Evolutionary conservation across 495 filamentous ascomycete species (phyloP).

Genomic region (Talaromyces liani): DNA sequence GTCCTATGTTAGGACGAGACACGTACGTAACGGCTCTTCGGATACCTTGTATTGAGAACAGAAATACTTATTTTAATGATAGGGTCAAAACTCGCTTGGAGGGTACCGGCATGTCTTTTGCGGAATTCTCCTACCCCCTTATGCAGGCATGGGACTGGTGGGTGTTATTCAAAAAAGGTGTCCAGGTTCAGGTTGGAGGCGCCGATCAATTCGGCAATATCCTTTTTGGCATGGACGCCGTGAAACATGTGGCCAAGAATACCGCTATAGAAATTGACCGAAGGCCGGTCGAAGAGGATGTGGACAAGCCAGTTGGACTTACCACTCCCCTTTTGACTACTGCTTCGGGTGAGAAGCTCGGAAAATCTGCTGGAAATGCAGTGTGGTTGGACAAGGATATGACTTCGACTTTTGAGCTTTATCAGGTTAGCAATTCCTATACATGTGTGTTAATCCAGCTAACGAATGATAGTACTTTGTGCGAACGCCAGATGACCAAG

Average conservation of each 20-base stretch:
- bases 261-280: slow-evolving; percentile 22
- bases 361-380: slow-evolving; percentile 91
- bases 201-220: slow-evolving; percentile 98
- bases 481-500: slow-evolving; percentile 68
- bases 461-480: slow-evolving; percentile 63
- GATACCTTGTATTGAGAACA: neutral
- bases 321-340: slow-evolving; percentile 87
- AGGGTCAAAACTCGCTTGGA: slow-evolving; percentile 78
- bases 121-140: slow-evolving; percentile 88
- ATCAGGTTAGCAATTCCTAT: slow-evolving; percentile 45
- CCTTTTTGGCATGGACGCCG: slow-evolving; percentile 75
- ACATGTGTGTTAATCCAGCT: slow-evolving; percentile 9
- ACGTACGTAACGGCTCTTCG: slow-evolving; percentile 55
- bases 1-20: slow-evolving; percentile 81
- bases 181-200: slow-evolving; percentile 84
- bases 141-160: slow-evolving; percentile 98
- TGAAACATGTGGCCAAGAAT: slow-evolving; percentile 61
- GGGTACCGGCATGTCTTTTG: slow-evolving; percentile 86
- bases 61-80: slow-evolving; percentile 14
- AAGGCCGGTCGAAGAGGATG: slow-evolving; percentile 22
- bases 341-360: slow-evolving; percentile 80
- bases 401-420: slow-evolving; percentile 79
- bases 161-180: slow-evolving; percentile 58
- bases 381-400: slow-evolving; percentile 81
- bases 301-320: slow-evolving; percentile 63